Evolutionary conservation across 805 yeast species (phyloP), one percentile per base, ranked within the genome.

Genomic region (Metschnikowia lunata): DNA sequence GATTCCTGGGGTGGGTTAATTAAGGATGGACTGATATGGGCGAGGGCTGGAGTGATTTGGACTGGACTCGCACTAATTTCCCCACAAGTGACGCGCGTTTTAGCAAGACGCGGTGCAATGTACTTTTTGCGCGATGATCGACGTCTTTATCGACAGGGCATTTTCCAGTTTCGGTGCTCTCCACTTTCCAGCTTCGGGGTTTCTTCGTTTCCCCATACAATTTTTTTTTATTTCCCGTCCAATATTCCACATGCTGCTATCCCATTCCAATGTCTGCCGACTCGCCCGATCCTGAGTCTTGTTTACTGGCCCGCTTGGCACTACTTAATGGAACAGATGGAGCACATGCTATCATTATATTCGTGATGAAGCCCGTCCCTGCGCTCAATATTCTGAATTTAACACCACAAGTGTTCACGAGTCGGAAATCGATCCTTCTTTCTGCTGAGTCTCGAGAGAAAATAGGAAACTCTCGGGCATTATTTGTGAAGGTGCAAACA

Each of bases 341-440:
- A 9, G 41, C 46, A 34, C 43, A 40, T 10, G 18, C 26, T 11
- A 33, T 44, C 7, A 29, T 18, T 28, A 31, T 44, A 11, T 36
- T 40, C 9, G 32, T 41, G 7, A 28, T 42, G 13, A 33, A 32
- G 52, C 50, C 45, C 43, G 48, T 41, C 13, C 43, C 28, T 5
- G 15, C 30, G 6, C 14, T 44, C 18, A 29, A 27, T 28, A 30
- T 47, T 23, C 39, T 40, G 10, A 8, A 23, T 13, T 48, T 47
- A 9, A 30, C 15, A 5, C 43, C 48, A 2, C 36, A 41, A n/a
- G 15, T 41, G 13, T 35, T 40, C 30, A 13, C 43, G 30, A 37
- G 43, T 29, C 42, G 47, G 13, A 43, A 36, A 15, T 27, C 36
- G 13, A 29, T 40, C 12, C 29, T 29, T 34, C 34, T 47, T 12